Base-by-base conservation (phyloP, 202 grass and related monocot genomes). In the Dendrocalamus latiflorus region DNA sequence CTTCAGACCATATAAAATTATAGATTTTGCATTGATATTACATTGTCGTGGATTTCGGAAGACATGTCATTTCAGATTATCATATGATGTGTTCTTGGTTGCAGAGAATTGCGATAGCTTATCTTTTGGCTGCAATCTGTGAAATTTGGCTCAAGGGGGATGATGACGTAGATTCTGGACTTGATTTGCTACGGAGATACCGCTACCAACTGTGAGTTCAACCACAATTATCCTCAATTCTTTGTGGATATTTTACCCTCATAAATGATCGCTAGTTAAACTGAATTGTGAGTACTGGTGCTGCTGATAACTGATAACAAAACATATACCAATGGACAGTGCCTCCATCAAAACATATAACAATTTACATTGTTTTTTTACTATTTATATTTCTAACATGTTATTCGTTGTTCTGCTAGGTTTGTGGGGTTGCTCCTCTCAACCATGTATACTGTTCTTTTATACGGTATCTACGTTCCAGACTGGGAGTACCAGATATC, bases 101-200 rank as follows among this genome's bases (percentile, higher is more conserved):
- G 75, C 75, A 93, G 91, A 93, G 91, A 70, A 93, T 93, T 68
- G 88, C 88, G 0, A 88, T 93, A 77, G 88, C 91, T 41, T 93
- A 90, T 81, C 60, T 93, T 51, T 45, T 90, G 65, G 86, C 65
- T 65, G 88, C 91, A 38, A 77, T 88, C 76, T 93, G 88, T 70
- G 91, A 93, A 90, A 90, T 93, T 74, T 93, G 91, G 91, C 85
- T 93, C 36, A 86, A 81, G 78, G 70, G 68, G 30, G 83, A 84
- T n/a, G 8, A 55, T 28, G 79, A 86, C 37, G 70, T 80, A 43
- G 30, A 80, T 78, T 84, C 74, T 38, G 86, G 85, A 57, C 51
- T 71, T 65, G 83, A 69, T 44, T 75, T 93, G 47, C 67, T 90
- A 36, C 79, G 77, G 39, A 88, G 77, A 86, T 93, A 93, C 67